Percentiles rank a stretch among this genome's conserved stretches.
Evolutionary conservation across 139 green algal species (phyloP).

Genomic region (Marvania coccoides): DNA sequence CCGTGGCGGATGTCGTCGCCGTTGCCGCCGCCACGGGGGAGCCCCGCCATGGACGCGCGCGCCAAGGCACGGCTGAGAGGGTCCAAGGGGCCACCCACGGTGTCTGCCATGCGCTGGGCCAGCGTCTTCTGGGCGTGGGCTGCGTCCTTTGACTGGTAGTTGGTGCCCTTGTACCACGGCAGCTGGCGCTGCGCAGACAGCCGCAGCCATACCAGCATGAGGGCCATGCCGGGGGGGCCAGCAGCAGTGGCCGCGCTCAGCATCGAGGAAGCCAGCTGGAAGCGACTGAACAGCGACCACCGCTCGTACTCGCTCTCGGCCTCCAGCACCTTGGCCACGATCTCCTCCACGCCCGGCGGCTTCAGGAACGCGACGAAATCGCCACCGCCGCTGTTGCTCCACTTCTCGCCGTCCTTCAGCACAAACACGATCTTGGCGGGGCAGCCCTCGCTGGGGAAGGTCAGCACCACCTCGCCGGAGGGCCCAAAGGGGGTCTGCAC

Average conservation of each 20-base stretch:
- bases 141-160: constrained; percentile 88
- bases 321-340: constrained; percentile 26
- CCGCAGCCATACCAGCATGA: constrained; percentile 77
- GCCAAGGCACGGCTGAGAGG: constrained; percentile 49
- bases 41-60: constrained; percentile 52
- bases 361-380: constrained; percentile 57
- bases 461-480: constrained; percentile 27
- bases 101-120: constrained; percentile 58
- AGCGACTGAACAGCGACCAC: constrained; percentile 68
- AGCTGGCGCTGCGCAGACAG: constrained; percentile 62
- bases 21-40: constrained; percentile 81
- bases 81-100: constrained; percentile 32
- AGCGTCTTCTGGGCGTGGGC: constrained; percentile 75
- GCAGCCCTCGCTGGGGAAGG: constrained; percentile 33
- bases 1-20: constrained; percentile 32
- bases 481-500: constrained; percentile 50
- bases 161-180: constrained; percentile 56
- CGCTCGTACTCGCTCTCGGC: constrained; percentile 48
- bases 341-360: constrained; percentile 28
- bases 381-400: constrained; percentile 45
- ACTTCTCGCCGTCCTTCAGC: constrained; percentile 53
- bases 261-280: constrained; percentile 57
- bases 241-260: constrained; percentile 43
- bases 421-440: constrained; percentile 60
- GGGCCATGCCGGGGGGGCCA: constrained; percentile 52